A percentile compares a stretch with the other conserved stretches of the same genome.
These are phyloP conservation scores for Aspergillus awamori DNA, from an alignment of 2,329 filamentous ascomycete genomes.

Conservation along the genomic window DNA sequence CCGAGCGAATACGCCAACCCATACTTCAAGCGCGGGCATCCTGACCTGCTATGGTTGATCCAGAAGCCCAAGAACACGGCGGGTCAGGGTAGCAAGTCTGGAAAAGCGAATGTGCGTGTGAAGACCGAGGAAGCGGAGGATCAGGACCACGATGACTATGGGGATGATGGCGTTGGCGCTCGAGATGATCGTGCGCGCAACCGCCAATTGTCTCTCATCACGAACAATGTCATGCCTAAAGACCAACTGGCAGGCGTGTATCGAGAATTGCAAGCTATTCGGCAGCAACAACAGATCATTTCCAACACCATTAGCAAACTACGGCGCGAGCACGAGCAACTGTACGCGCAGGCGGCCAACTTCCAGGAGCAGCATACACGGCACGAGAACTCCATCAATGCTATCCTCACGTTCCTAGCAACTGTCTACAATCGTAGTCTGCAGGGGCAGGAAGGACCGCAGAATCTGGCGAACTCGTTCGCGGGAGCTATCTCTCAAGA, in stretches of 20 bases:
- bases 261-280: constrained; percentile 77
- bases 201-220: constrained; percentile 48
- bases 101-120: constrained; percentile 41
- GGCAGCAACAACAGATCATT: constrained; percentile 84
- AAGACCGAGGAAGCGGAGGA: constrained; percentile 66
- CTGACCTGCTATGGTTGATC: constrained; percentile 92
- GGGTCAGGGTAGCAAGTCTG: constrained; percentile 57
- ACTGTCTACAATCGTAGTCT: constrained; percentile 95
- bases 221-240: constrained; percentile 54
- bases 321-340: constrained; percentile 80
- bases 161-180: constrained; percentile 43
- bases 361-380: constrained; percentile 92
- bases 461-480: constrained; percentile 84
- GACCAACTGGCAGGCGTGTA: constrained; percentile 79
- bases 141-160: constrained; percentile 62
- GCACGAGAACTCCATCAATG: constrained; percentile 98
- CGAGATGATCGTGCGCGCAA: constrained; percentile 41
- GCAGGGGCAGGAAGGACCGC: constrained; percentile 74
- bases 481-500: constrained; percentile 70
- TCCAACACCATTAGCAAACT: constrained; percentile 78
- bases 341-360: constrained; percentile 83
- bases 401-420: constrained; percentile 94
- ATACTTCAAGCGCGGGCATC: constrained; percentile 90
- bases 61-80: constrained; percentile 84
- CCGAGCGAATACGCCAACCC: constrained; percentile 98